Evolutionary conservation across 768 basidiomycete species (phyloP).

Genomic region (Rhodotorula graminis): DNA sequence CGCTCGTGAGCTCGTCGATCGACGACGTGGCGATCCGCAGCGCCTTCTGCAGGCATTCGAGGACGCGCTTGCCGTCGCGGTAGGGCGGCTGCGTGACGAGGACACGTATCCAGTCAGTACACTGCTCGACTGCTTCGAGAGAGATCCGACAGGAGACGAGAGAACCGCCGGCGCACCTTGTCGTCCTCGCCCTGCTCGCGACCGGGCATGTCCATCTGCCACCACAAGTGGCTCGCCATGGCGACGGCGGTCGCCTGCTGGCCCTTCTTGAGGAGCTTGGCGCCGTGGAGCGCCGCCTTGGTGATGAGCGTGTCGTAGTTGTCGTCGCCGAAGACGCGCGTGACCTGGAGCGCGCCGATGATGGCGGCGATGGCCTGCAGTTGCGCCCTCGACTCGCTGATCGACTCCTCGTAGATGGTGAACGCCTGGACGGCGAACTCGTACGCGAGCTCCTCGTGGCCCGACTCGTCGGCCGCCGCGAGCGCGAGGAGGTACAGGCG

Average conservation of each 20-base stretch:
- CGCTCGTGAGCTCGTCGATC: conserved; percentile 92
- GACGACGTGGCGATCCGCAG: conserved; percentile 92
- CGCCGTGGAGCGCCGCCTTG: conserved; percentile 95
- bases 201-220: conserved; percentile 68
- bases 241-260: conserved; percentile 94
- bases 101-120: background rate
- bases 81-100: conserved; percentile 47
- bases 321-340: conserved; percentile 84
- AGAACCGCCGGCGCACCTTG: conserved; percentile 47
- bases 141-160: background rate
- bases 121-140: background rate
- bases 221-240: conserved; percentile 95
- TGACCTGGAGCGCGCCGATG: conserved; percentile 81
- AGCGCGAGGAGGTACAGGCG: conserved; percentile 93
- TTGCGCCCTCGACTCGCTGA: conserved; percentile 91
- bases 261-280: conserved; percentile 94
- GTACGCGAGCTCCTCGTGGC: conserved; percentile 91
- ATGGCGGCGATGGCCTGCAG: conserved; percentile 94
- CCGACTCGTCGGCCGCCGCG: conserved; percentile 89
- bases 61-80: conserved; percentile 89
- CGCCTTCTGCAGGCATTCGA: conserved; percentile 96
- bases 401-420: conserved; percentile 94
- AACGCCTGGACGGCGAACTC: conserved; percentile 96
- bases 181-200: conserved; percentile 49
- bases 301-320: conserved; percentile 97